Base-by-base conservation (phyloP, 164 flowering plant species). In the Magnolia changhungtana region DNA sequence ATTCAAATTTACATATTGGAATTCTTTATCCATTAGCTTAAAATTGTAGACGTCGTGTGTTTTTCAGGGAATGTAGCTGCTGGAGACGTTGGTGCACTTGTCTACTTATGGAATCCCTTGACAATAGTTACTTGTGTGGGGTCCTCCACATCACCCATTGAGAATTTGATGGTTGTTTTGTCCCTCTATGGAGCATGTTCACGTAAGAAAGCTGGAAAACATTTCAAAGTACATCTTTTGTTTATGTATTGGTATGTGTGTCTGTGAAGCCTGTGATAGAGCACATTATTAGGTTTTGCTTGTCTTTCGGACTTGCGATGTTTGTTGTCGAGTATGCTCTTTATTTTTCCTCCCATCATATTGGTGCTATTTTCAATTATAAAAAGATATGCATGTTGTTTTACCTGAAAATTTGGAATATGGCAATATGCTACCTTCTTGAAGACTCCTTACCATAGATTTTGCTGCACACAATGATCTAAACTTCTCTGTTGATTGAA, bases 51-150 rank as follows among this genome's bases (percentile, higher is more conserved):
- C 7, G 51, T 70, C 14, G 21, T 66, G 45, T 74, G 37, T 31
- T 72, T 78, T 83, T 37, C 88, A 93, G 98, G 80, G 18, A 64
- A 58, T 61, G 77, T 85, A 24, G 75, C 85, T 68, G 76, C 93
- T 61, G 93, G 93, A 72, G 91, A 93, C 83, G 79, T 93, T 81
- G 92, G 96, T 69, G 87, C 90, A 74, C 91, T 93, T 79, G 82
- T 90, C 67, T 93, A 93, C 82, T 78, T 91, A 64, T 90, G 96
- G 96, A 93, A 91, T 85, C 98, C 98, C 78, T 82, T 93, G 75
- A 86, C 98, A 67, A 82, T 93, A 70, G 80, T 85, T 52, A 82
- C 93, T 27, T 90, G 96, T 79, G 84, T 90, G 80, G 94, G 96
- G 64, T 83, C 82, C 7, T 87, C 94, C 21, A 88, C 95, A 77